Percentiles rank a stretch among this genome's conserved stretches.
phyloP scores from a whole-genome alignment of 148 eudicot genomes.

The Vaccinium vitisidaea region DNA sequence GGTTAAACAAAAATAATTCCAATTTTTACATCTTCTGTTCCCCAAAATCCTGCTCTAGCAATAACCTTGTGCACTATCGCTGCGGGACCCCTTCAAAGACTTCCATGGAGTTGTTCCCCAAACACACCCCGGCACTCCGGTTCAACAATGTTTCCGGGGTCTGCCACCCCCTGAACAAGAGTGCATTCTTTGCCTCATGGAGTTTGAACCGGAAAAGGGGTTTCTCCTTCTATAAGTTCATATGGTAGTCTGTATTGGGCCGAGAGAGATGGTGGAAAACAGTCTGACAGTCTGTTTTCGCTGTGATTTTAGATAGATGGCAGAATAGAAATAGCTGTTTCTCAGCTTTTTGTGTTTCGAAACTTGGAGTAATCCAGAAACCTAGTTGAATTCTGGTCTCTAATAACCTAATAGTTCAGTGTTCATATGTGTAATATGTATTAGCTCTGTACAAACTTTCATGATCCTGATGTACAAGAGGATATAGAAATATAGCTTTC shows the following conservation, averaged over 20 bases:
- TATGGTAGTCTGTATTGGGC: background rate
- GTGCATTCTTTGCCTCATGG: conserved; percentile 49
- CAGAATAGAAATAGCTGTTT: background rate
- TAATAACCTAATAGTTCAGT: background rate
- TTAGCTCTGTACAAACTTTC: background rate
- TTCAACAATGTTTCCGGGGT: conserved; percentile 28
- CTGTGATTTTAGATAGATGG: background rate
- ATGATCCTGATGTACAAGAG: background rate
- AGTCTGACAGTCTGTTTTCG: background rate
- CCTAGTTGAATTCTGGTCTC: background rate
- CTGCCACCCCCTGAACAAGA: conserved; percentile 23
- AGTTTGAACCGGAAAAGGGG: conserved; percentile 28
- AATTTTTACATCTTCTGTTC: background rate
- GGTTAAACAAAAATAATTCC: background rate
- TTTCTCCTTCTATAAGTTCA: background rate
- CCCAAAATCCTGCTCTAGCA: background rate
- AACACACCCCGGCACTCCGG: conserved; percentile 32
- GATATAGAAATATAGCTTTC: background rate
- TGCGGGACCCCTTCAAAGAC: conserved; percentile 2
- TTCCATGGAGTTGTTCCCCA: conserved; percentile 39
- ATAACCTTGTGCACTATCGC: background rate
- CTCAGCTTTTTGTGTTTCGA: background rate
- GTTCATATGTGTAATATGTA: background rate
- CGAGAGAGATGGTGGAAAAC: too few relatives aligned
- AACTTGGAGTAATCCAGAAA: background rate